A percentile compares a stretch with the other conserved stretches of the same genome.
phyloP scores from a whole-genome alignment of 257 asterid genomes.

The Misopates orontium region DNA sequence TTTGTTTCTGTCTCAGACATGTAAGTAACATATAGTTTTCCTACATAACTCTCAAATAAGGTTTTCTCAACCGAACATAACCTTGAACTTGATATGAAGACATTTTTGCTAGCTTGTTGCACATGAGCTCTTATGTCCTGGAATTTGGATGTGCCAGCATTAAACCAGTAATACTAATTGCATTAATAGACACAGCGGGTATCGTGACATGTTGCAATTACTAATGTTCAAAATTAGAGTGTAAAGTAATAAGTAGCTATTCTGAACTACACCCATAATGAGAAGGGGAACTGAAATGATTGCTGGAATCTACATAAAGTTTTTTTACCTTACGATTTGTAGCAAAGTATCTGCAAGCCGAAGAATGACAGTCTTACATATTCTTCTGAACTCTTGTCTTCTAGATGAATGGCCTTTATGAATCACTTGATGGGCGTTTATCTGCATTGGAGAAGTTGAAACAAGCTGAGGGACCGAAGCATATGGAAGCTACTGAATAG shows the following conservation, averaged over 20 bases:
- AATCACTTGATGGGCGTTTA: conserved; percentile 62
- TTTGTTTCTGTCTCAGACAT: too few species aligned
- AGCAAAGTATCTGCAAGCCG: conserved; percentile 10
- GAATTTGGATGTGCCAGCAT: neutral
- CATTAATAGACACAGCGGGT: too few species aligned
- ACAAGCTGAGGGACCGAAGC: conserved; percentile 57
- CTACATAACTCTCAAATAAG: too few species aligned
- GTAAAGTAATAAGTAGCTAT: too few species aligned
- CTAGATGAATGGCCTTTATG: conserved; percentile 53
- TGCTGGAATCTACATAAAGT: too few species aligned
- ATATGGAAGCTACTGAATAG: conserved; percentile 60
- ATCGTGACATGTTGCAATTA: too few species aligned
- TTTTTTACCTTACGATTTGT: too few species aligned
- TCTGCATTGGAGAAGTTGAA: conserved; percentile 64
- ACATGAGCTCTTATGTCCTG: neutral
- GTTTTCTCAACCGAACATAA: too few species aligned
- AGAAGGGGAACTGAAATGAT: too few species aligned
- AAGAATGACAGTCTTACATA: neutral
- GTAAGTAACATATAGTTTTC: too few species aligned
- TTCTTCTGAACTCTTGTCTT: conserved; percentile 10
- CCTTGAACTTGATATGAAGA: neutral
- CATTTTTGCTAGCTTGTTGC: neutral
- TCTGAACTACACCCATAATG: too few species aligned
- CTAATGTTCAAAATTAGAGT: neutral
- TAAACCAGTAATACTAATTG: neutral